These are phyloP conservation scores for Vigna reflexopilosa DNA, from an alignment of 306 rosid genomes.

Conservation along the genomic window DNA sequence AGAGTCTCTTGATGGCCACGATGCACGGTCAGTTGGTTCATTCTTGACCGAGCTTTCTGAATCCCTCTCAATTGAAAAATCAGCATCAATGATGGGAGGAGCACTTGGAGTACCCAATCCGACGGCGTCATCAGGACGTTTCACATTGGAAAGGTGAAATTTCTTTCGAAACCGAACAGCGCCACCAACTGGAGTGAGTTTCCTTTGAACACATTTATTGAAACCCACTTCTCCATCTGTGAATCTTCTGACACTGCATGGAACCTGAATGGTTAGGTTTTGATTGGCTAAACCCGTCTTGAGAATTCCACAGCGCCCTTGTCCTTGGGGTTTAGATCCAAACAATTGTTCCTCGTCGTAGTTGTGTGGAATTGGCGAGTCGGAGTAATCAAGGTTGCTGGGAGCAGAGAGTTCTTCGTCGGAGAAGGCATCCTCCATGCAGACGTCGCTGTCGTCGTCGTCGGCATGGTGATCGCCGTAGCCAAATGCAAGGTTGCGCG, in stretches of 20 bases:
- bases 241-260: constrained; percentile 63
- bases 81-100: constrained; percentile 76
- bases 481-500: constrained; percentile 51
- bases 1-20: constrained; percentile 59
- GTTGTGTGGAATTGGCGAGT: constrained; percentile 47
- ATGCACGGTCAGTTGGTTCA: constrained; percentile 45
- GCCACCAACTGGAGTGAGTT: constrained; percentile 47
- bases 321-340: constrained; percentile 41
- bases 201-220: constrained; percentile 54
- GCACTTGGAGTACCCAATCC: constrained; percentile 98
- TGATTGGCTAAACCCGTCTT: constrained; percentile 67
- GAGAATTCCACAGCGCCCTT: constrained; percentile 41
- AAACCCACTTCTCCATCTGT: constrained; percentile 71
- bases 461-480: constrained; percentile 31
- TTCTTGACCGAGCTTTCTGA: constrained; percentile 46
- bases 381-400: constrained; percentile 48
- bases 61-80: constrained; percentile 41
- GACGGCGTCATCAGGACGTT: constrained; percentile 51
- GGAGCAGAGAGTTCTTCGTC: constrained; percentile 57
- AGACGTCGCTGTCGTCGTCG: constrained; percentile 49
- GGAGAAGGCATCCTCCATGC: constrained; percentile 52
- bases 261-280: constrained; percentile 68
- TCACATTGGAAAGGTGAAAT: constrained; percentile 42
- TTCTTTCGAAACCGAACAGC: neutral
- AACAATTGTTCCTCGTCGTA: constrained; percentile 68